phyloP scores from a whole-genome alignment of 108 stramenopile genomes.

The Cylindrotheca fusiformis region DNA sequence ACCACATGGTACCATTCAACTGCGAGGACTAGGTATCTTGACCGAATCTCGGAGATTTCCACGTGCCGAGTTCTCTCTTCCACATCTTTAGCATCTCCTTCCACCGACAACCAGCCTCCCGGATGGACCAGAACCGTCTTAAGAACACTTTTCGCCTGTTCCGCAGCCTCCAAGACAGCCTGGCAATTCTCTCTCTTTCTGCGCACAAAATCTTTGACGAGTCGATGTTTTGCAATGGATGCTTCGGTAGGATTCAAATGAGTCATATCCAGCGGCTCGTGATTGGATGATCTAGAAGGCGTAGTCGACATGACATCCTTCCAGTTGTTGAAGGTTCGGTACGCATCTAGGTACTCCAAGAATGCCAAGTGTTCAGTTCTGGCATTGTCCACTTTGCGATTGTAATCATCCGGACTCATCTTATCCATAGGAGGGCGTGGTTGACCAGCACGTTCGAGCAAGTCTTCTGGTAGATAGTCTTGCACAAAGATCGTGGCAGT shows the following conservation, averaged over 20 bases:
- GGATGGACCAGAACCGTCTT: conserved; percentile 51
- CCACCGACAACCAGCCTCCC: conserved; percentile 68
- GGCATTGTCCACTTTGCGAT: conserved; percentile 17
- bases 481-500: conserved; percentile 31
- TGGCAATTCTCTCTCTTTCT: conserved; percentile 37
- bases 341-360: conserved; percentile 38
- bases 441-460: conserved; percentile 21
- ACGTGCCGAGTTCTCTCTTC: conserved; percentile 31
- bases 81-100: conserved; percentile 36
- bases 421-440: neutral
- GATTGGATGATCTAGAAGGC: neutral
- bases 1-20: conserved; percentile 61
- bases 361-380: conserved; percentile 33
- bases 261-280: conserved; percentile 11
- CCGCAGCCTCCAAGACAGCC: conserved; percentile 45
- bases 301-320: conserved; percentile 24
- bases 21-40: conserved; percentile 42
- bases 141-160: conserved; percentile 41
- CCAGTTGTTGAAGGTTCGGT: conserved; percentile 33
- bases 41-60: conserved; percentile 48
- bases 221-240: conserved; percentile 38
- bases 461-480: conserved; percentile 30
- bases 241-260: conserved; percentile 34
- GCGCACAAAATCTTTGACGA: conserved; percentile 22
- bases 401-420: neutral